Evolutionary conservation across 2,329 filamentous ascomycete genomes (phyloP), one percentile per base, ranked within the genome.

Genomic region (Epichloe baconii): DNA sequence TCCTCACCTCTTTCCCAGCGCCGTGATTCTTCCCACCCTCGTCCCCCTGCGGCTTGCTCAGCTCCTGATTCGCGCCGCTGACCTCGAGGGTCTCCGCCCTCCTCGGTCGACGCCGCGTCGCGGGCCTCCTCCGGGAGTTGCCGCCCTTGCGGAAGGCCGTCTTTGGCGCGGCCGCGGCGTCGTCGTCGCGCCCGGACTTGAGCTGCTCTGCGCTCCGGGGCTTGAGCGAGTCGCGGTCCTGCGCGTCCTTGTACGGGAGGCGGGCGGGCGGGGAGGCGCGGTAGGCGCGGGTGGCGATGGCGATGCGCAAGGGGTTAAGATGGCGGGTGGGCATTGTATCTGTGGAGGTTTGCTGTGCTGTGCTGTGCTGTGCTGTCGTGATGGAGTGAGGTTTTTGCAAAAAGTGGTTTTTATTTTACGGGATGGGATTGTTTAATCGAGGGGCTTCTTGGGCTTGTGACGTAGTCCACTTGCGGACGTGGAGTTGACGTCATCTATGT

Each of bases 141-240:
- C 78, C 79, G 51, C 73, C 67, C 0, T 82, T 79, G 62, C 88
- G 76, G 66, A 86, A 94, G 1, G 88, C 83, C 0, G 82, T 76
- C 42, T 82, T 73, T 3, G 71, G 64, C 52, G 77, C 70, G 0
- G 76, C 73, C 0, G 82, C 75, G 12, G 70, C 68, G 43, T 78
- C 73, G 44, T 82, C 72, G 58, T 85, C 86, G 0, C 78, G 79
- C 3, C 80, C 85, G 47, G 79, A 81, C 62, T 83, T 80, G 52
- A 79, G 79, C 66, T 83, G 79, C 63, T 94, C 86, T 50, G 76
- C 79, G 2, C 76, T 68, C 36, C 78, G 73, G 0, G 85, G 80
- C 53, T 84, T 78, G 36, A 94, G 74, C 3, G 74, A 74, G 55
- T 83, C 75, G 48, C 80, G 77, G 61, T 83, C 75, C 56, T 76